Base-by-base conservation (phyloP, 805 yeast species). In the Candida stauntonica region DNA sequence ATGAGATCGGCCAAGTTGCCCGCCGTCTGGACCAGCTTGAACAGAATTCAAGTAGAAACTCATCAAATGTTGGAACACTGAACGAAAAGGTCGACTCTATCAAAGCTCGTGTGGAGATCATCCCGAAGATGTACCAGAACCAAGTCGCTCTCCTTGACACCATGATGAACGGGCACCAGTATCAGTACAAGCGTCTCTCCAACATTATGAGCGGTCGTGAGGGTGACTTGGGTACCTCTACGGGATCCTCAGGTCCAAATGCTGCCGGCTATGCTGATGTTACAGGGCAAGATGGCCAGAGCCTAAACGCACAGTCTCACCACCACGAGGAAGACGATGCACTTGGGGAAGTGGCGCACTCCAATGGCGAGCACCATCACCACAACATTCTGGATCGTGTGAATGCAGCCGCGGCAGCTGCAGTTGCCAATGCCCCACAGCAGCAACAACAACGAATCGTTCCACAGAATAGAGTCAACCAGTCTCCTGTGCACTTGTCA, bases 1-100 rank as follows among this genome's bases (percentile, higher is more conserved):
- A 50, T 2, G 58, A 52, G 16, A 12, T 52, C 1, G 31, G 36
- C 4, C 48, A 44, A 15, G 23, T 55, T 5, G 17, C 42, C 3
- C 47, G 44, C 17, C 43, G 58, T 7, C 35, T 54, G 13, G 48
- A 48, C 12, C 47, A 43, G 19, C 14, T 55, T 16, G 58, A 55
- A 29, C 44, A 41, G 14, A 26, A 51, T 18, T 47, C 47, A 21
- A 15, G 33, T 15, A 37, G 29, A 16, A 31, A 33, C 17, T 29
- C 20, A 3, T 16, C 15, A 16, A 40, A 29, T 20, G 39, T 45
- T 5, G n/a, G 34, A 12, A 26, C 34, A 5, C 14, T 48, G 5
- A 39, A 33, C 5, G 35, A 29, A 9, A 45, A 47, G 29, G 7
- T 53, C 3, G 42, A 42, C 5, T 24, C 21, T 7, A 37, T 49